A percentile compares a stretch with the other conserved stretches of the same genome.
These are phyloP conservation scores for Yarrowia sp. DNA, from an alignment of 805 yeast species.

Conservation along the genomic window DNA sequence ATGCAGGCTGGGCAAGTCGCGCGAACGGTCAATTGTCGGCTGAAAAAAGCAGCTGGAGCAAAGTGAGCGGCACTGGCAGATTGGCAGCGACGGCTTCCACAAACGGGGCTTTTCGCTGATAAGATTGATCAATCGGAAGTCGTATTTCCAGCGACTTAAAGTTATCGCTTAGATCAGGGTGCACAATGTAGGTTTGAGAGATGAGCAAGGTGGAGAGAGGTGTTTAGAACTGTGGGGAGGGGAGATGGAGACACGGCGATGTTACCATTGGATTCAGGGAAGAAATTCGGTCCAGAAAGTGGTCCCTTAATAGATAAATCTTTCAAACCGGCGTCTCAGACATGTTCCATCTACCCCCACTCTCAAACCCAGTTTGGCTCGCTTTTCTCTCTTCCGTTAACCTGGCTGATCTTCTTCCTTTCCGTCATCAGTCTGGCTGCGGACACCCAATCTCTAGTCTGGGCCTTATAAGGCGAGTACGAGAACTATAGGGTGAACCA, in stretches of 20 bases:
- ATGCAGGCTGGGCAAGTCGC: not conserved
- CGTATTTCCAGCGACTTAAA: not conserved
- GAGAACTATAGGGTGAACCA: not conserved
- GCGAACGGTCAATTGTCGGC: too few species aligned
- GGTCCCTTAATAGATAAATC: too few species aligned
- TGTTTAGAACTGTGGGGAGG: too few species aligned
- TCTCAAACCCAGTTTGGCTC: too few species aligned
- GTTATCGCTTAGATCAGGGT: not conserved
- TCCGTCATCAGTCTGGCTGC: not conserved
- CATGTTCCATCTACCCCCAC: too few species aligned
- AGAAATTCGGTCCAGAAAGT: too few species aligned
- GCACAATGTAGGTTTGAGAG: not conserved
- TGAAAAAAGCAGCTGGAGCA: not conserved
- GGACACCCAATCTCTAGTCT: not conserved
- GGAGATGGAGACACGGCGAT: too few species aligned
- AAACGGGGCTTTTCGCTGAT: not conserved
- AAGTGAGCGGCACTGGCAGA: too few species aligned
- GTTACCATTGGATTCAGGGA: too few species aligned
- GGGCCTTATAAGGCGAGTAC: conserved; percentile 5
- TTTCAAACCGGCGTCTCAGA: too few species aligned
- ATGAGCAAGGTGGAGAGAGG: not conserved
- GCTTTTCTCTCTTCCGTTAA: too few species aligned
- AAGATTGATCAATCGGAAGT: conserved; percentile 7
- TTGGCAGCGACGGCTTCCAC: too few species aligned
- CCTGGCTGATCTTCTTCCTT: not conserved